phyloP scores from a whole-genome alignment of 805 yeast genomes.

The Ogataea populi-albae region DNA sequence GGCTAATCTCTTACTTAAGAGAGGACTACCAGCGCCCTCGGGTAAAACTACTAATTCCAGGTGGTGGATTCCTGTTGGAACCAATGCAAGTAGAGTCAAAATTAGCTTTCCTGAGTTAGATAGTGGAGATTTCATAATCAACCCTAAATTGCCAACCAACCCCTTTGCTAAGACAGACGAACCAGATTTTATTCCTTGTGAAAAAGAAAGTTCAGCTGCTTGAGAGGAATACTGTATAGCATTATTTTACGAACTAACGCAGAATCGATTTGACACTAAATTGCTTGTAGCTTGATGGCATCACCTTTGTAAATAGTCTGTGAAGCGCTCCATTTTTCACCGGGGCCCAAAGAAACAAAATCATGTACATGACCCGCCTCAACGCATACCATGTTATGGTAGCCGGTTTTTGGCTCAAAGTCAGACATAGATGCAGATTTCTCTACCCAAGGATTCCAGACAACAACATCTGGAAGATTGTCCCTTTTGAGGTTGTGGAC shows the following conservation, averaged over 20 bases:
- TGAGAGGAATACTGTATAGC: background rate
- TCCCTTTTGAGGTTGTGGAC: conserved; percentile 62
- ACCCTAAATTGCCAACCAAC: conserved; percentile 67
- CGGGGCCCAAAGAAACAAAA: conserved; percentile 62
- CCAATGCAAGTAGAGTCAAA: conserved; percentile 51
- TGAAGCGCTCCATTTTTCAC: conserved; percentile 70
- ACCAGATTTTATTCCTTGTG: conserved; percentile 48
- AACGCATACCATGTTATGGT: conserved; percentile 83
- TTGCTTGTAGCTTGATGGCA: conserved; percentile 57
- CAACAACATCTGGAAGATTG: conserved; percentile 66
- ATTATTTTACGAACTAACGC: too few relatives aligned
- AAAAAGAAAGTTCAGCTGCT: conserved; percentile 1
- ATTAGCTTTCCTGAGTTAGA: conserved; percentile 50
- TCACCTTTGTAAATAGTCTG: conserved; percentile 61
- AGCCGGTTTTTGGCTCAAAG: conserved; percentile 84
- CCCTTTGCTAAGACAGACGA: conserved; percentile 61
- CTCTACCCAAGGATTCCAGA: conserved; percentile 97
- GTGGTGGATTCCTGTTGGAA: conserved; percentile 92
- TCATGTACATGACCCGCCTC: conserved; percentile 89
- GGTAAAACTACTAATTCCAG: conserved; percentile 57
- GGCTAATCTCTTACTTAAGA: conserved; percentile 22
- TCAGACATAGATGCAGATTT: conserved; percentile 84
- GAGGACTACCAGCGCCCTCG: conserved; percentile 82
- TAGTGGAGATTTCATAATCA: conserved; percentile 47
- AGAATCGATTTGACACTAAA: too few relatives aligned